These are phyloP conservation scores for Stachybotrys elegans DNA, from an alignment of 2,329 filamentous ascomycete genomes.

Conservation along the genomic window DNA sequence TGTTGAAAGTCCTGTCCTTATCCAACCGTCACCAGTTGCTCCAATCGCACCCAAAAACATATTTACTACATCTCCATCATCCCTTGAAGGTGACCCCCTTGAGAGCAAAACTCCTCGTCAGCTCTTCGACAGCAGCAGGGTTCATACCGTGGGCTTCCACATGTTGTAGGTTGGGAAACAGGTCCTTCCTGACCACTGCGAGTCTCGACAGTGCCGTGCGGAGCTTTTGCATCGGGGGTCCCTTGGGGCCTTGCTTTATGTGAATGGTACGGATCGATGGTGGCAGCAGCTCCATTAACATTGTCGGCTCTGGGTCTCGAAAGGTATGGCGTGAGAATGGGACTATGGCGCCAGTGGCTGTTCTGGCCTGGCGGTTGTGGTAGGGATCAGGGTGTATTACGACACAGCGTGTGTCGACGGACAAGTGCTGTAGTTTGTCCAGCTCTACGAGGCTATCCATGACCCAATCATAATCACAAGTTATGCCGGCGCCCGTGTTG, in stretches of 20 bases:
- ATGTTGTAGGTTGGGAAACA: neutral
- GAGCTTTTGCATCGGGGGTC: neutral
- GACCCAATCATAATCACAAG: neutral
- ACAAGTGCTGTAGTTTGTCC: neutral
- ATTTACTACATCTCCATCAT: no score
- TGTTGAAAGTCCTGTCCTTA: no score
- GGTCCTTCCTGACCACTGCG: neutral
- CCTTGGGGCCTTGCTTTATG: conserved; percentile 4
- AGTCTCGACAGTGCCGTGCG: neutral
- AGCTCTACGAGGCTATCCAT: neutral
- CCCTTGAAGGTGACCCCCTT: no score
- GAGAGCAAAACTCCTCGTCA: no score
- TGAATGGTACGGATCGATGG: conserved; percentile 1
- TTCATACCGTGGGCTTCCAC: no score
- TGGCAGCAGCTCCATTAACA: neutral
- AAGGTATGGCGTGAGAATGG: no score
- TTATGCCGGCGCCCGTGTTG: neutral
- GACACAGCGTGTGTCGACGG: neutral
- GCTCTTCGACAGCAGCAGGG: no score
- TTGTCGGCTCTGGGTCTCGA: neutral
- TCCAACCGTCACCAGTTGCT: no score
- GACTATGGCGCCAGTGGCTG: no score
- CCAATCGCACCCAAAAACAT: no score
- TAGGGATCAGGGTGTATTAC: neutral
- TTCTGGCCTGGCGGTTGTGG: neutral